Conservation (phyloP, 352 stramenopile species). For the Ophiocytium majus region DNA sequence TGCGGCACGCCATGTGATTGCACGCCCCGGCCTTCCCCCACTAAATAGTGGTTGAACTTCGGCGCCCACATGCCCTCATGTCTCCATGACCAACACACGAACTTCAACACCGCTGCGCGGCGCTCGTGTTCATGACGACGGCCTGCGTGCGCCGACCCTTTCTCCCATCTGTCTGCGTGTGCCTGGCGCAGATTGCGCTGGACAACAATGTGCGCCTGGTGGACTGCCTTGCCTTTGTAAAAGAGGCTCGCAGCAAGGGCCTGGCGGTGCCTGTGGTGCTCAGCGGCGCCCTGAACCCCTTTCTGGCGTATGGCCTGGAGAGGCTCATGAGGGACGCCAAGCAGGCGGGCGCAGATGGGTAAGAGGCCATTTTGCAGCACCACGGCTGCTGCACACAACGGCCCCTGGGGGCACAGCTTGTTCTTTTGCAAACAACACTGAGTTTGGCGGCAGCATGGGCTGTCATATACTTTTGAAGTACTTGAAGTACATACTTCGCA, state of each 20-base stretch:
- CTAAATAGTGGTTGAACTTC: no score
- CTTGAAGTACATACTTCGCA: not conserved
- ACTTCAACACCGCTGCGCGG: no score
- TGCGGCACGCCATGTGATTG: no score
- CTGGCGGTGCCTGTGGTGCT: slow-evolving; percentile 89
- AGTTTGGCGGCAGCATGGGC: not conserved
- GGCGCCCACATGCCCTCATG: no score
- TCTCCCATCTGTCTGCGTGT: no score
- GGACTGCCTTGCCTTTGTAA: slow-evolving; percentile 86
- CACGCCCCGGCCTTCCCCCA: no score
- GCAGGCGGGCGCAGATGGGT: not conserved
- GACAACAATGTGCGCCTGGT: slow-evolving; percentile 82
- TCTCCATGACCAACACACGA: no score
- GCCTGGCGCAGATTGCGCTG: slow-evolving; percentile 69
- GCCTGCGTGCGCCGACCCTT: no score
- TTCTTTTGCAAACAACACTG: not conserved
- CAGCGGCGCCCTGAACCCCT: slow-evolving; percentile 98
- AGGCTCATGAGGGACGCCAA: slow-evolving; percentile 72
- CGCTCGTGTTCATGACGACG: no score
- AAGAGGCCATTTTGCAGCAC: not conserved
- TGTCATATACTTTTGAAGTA: not conserved
- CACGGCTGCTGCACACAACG: not conserved
- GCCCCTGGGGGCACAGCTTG: not conserved
- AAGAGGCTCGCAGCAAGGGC: slow-evolving; percentile 76
- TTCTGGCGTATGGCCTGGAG: slow-evolving; percentile 90